Evolutionary conservation across 345 rosid species (phyloP).

Genomic region (Gossypium australe): DNA sequence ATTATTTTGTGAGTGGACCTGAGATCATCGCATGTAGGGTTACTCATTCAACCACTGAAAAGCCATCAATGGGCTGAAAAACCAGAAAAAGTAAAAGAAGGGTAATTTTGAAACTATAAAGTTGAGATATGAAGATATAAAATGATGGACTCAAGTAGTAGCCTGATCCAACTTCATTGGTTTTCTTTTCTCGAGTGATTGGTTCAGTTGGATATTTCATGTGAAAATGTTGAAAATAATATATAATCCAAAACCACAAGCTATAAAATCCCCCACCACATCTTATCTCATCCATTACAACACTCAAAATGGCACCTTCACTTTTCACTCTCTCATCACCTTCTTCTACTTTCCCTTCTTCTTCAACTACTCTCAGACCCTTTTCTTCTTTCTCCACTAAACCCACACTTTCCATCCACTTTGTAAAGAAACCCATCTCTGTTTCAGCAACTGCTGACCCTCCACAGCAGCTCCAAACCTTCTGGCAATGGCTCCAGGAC

Average conservation of each 20-base stretch:
- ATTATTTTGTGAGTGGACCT: no score
- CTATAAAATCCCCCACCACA: neutral
- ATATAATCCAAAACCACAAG: neutral
- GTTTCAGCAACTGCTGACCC: slow-evolving; percentile 13
- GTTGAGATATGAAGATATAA: no score
- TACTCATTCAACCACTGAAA: no score
- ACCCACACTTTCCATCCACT: slow-evolving; percentile 19
- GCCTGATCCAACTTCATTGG: no score
- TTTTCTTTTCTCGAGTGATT: no score
- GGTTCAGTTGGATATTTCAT: no score
- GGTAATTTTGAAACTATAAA: no score
- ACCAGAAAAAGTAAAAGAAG: no score
- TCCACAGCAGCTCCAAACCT: slow-evolving; percentile 37
- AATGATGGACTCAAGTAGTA: no score
- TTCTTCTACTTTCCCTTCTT: slow-evolving; percentile 12
- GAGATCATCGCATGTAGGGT: no score
- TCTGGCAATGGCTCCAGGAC: slow-evolving; percentile 81
- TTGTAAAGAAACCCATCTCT: slow-evolving; percentile 24
- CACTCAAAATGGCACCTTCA: slow-evolving; percentile 23
- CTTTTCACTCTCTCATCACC: slow-evolving; percentile 14
- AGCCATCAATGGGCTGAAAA: no score
- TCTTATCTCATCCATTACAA: neutral
- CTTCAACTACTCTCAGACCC: slow-evolving; percentile 15
- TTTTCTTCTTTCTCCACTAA: slow-evolving; percentile 13
- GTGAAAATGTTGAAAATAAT: neutral